Base-by-base conservation (phyloP, 208 protist species). In the Trypanosoma mega region DNA sequence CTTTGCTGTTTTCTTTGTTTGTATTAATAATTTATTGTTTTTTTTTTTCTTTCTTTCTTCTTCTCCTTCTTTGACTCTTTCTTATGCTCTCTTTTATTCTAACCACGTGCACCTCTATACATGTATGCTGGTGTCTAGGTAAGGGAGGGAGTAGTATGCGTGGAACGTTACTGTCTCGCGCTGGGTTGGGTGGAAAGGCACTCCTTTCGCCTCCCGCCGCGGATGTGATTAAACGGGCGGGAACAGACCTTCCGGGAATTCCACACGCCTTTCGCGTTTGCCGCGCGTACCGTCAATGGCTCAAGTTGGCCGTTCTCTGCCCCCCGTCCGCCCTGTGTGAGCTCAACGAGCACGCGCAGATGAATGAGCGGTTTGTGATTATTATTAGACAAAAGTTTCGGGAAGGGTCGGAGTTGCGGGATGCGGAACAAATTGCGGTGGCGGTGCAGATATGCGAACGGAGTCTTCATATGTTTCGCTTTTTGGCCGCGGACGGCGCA, bases 321-420 rank as follows among this genome's bases (percentile, higher is more conserved):
- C 88, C 88, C 8, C 80, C 76, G 3, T 87, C 76, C 34, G 72
- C 77, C 8, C 71, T 94, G 2, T 90, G 82, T 61, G 85, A 92
- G 46, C 66, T 94, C 27, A 94, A 94, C 66, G 85, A 92, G 46
- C 85, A 92, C 60, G 76, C 77, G 1, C 88, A 94, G 57, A 94
- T 94, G 88, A 94, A 94, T 64, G 88, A 94, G 54, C 85, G 85
- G 11, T 89, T 92, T 51, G 76, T 94, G 6, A 85, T 92, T 39
- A 92, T 94, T 44, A 68, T 94, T 41, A 73, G 88, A 2, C 88
- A 94, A 58, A 94, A 92, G 63, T 94, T 94, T 33, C 79, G 83
- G 36, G 85, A 94, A 37, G 82, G 77, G 0, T 58, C 81, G 12
- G 88, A 78, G 65, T 59, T 92, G 45, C 82, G 84, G 7, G 88